These are phyloP conservation scores for Apophysomyces elegans DNA, from an alignment of 371 early-diverging fungal species.

Conservation along the genomic window DNA sequence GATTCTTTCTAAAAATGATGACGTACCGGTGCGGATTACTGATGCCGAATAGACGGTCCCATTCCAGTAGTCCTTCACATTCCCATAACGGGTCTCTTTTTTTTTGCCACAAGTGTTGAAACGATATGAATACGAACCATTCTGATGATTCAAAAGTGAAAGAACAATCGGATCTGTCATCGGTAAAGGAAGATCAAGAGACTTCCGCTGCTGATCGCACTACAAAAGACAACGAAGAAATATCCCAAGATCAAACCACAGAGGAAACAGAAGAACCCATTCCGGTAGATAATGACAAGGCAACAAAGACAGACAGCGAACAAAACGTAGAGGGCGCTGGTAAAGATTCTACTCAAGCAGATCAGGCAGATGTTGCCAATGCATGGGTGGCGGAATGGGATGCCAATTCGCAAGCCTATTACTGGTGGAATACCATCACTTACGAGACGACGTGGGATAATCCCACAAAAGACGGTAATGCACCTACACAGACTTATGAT, in stretches of 20 bases:
- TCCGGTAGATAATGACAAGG: background rate
- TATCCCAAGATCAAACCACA: background rate
- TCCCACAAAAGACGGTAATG: conserved; percentile 21
- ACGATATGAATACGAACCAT: conserved; percentile 3
- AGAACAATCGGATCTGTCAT: background rate
- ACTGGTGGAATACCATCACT: conserved; percentile 67
- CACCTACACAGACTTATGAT: conserved; percentile 9
- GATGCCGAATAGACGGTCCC: background rate
- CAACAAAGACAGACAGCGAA: background rate
- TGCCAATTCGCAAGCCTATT: conserved; percentile 52
- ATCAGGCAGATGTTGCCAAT: conserved; percentile 13
- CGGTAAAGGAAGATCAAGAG: conserved; percentile 1
- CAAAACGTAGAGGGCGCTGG: background rate
- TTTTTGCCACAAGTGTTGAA: background rate
- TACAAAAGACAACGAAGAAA: conserved; percentile 2
- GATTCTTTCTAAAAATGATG: too few relatives aligned
- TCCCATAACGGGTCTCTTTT: background rate
- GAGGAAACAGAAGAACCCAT: background rate
- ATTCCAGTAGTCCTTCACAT: background rate
- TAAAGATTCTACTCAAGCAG: background rate
- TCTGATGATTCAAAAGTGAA: background rate
- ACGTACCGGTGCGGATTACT: background rate
- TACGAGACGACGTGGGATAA: conserved; percentile 64
- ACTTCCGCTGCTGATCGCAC: background rate
- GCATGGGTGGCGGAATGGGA: conserved; percentile 64